Evolutionary conservation across 1,284 basidiomycete genomes (phyloP), one percentile per base, ranked within the genome.

Genomic region (Wolfiporia cocos): DNA sequence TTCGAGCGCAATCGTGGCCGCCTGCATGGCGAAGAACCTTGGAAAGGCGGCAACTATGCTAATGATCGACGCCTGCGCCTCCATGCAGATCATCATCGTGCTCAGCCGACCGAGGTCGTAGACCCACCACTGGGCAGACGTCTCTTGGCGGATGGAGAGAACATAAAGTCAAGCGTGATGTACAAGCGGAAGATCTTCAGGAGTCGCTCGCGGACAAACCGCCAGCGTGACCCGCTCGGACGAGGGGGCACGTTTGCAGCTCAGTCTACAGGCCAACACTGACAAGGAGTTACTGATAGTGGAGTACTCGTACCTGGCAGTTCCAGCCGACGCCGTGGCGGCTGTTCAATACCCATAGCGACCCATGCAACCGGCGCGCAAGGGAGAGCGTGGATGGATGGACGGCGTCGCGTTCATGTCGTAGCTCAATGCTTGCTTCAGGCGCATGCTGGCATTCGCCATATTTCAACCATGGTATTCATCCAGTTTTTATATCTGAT

Each of bases 21-120:
- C 55, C 41, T 63, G 61, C 1, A 46, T 17, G 17, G 58, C n/a
- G 52, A 60, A 64, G 49, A 58, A 64, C 2, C 37, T 43, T 15
- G 61, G 37, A 5, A 59, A 54, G 4, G 40, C 44, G 2, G 56
- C 48, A 34, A 47, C 38, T 15, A 48, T 45, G 3, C 52, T 48
- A 2, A 55, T 26, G 36, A 53, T n/a, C n/a, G n/a, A n/a, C n/a
- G n/a, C n/a, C n/a, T n/a, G n/a, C n/a, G n/a, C n/a, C n/a, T n/a
- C n/a, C n/a, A n/a, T n/a, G n/a, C n/a, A n/a, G n/a, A n/a, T n/a
- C 45, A 54, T 55, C 2, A 42, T 43, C 34, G 44, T 44, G 15
- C 34, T 14, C 11, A 48, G 43, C 36, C 42, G 46, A 1, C 39
- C 44, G 20, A 48, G 23, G 32, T 43, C 41, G 36, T 42, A 45